phyloP scores from a whole-genome alignment of 1,284 basidiomycete genomes.

The Serendipita sp. region DNA sequence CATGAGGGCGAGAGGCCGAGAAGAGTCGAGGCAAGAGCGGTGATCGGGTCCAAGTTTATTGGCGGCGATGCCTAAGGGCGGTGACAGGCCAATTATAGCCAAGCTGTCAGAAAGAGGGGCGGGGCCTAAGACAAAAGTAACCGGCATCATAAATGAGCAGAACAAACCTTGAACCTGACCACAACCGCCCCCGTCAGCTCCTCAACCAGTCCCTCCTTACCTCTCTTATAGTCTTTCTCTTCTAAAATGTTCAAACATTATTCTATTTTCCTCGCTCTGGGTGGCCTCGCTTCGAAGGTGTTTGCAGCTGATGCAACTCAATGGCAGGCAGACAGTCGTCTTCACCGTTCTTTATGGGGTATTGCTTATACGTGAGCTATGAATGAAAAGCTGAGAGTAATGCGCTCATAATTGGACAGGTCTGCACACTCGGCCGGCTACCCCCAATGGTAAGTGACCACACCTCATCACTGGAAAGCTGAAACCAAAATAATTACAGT shows the following conservation, averaged over 20 bases:
- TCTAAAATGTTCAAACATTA: neutral
- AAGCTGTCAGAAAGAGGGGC: no score
- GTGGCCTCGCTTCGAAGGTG: neutral
- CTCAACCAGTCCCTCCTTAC: neutral
- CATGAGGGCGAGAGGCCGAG: no score
- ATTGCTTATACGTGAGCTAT: constrained; percentile 2
- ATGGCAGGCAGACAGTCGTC: neutral
- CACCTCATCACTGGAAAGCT: neutral
- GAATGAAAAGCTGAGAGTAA: neutral
- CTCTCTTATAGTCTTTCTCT: neutral
- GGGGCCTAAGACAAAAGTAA: no score
- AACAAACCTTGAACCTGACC: neutral
- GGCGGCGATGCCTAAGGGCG: no score
- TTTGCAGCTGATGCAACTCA: neutral
- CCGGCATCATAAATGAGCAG: neutral
- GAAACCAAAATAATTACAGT: neutral
- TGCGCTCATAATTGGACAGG: neutral
- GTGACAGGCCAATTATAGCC: no score
- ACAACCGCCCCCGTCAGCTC: neutral
- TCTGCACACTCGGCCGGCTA: neutral
- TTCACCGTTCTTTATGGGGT: constrained; percentile 2
- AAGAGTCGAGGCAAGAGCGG: no score
- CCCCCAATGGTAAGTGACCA: neutral
- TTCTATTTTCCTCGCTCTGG: neutral
- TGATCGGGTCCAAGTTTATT: no score